Base-by-base conservation (phyloP, 164 flowering plant species). In the Cinnamomum micranthum region DNA sequence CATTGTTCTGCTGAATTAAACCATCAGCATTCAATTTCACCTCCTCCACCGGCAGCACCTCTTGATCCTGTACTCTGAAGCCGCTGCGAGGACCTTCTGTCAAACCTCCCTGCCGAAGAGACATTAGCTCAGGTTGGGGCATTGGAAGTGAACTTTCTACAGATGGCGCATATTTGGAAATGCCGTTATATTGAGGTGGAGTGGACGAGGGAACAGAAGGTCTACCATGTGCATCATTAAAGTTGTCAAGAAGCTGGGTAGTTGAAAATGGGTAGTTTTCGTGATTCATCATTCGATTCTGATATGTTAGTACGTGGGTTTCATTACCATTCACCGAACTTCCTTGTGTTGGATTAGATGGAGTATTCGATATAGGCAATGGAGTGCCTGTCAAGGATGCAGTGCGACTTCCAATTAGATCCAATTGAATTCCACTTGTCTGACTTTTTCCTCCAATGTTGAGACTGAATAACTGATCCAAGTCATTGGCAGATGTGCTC, bases 401-500 rank as follows among this genome's bases (percentile, higher is more conserved):
- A 25, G 78, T 25, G 64, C 74, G 78, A 62, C 64, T 50, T 59
- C 74, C 82, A 78, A 65, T 60, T 20, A 76, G 68, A 6, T 74
- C 86, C 35, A 78, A 79, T 64, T 82, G 87, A 70, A 71, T 31
- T n/a, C 51, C 73, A 41, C 69, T 17, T 24, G 24, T 67, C 31
- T 19, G 41, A 33, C 67, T 19, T n/a, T 72, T 72, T 55, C 31
- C 75, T 31, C 75, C 75, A 66, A 82, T 77, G 82, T 82, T 85
- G 47, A 82, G 81, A 50, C 77, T 74, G 19, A 84, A 80, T 59
- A 91, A 75, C 77, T 90, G 94, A 70, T 88, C 93, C 84, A 91
- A 85, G 78, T 87, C 86, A 75, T 80, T 90, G 65, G 71, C 84
- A 14, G 87, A 86, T 70, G 85, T 69, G 71, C 84, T 85, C 65